A percentile compares a stretch with the other conserved stretches of the same genome.
These are phyloP conservation scores for Helicostylum pulchrum DNA, from an alignment of 192 early-diverging fungal species.

Conservation along the genomic window DNA sequence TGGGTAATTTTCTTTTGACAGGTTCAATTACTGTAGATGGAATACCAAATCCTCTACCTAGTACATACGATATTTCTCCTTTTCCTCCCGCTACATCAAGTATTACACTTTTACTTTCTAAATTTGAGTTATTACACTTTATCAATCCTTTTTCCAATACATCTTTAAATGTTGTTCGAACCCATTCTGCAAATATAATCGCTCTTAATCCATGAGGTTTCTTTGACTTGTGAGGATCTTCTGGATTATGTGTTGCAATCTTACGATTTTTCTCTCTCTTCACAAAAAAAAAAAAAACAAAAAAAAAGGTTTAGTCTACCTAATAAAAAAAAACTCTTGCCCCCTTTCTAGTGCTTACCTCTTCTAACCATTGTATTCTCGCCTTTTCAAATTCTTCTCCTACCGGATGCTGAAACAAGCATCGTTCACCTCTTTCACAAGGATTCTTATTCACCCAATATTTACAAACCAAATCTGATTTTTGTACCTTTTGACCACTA, in stretches of 20 bases:
- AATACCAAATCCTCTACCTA: slow-evolving; percentile 42
- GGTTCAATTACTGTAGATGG: slow-evolving; percentile 51
- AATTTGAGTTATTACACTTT: too few species aligned
- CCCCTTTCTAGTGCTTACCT: slow-evolving; percentile 26
- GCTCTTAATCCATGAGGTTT: slow-evolving; percentile 51
- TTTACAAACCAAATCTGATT: slow-evolving; percentile 28
- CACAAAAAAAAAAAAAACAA: slow-evolving; percentile 7
- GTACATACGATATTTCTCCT: slow-evolving; percentile 47
- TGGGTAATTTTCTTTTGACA: slow-evolving; percentile 36
- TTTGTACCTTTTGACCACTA: slow-evolving; percentile 2
- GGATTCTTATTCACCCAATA: slow-evolving; percentile 34
- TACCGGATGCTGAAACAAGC: slow-evolving; percentile 33
- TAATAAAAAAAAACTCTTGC: too few species aligned
- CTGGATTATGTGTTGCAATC: slow-evolving; percentile 37
- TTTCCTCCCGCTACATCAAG: slow-evolving; percentile 58
- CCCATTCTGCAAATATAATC: slow-evolving; percentile 53
- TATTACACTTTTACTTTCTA: slow-evolving; percentile 16
- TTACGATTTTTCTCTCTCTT: slow-evolving; percentile 40
- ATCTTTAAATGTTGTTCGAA: slow-evolving; percentile 39
- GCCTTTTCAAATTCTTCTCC: slow-evolving; percentile 27
- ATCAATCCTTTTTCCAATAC: neutral
- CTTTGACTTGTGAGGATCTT: slow-evolving; percentile 44
- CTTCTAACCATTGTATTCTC: slow-evolving; percentile 34
- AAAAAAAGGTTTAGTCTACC: neutral
- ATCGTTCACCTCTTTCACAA: slow-evolving; percentile 20